Percentiles rank a stretch among this genome's conserved stretches.
Conservation (phyloP, 208 protist species). For the Trypanosoma congolense region DNA sequence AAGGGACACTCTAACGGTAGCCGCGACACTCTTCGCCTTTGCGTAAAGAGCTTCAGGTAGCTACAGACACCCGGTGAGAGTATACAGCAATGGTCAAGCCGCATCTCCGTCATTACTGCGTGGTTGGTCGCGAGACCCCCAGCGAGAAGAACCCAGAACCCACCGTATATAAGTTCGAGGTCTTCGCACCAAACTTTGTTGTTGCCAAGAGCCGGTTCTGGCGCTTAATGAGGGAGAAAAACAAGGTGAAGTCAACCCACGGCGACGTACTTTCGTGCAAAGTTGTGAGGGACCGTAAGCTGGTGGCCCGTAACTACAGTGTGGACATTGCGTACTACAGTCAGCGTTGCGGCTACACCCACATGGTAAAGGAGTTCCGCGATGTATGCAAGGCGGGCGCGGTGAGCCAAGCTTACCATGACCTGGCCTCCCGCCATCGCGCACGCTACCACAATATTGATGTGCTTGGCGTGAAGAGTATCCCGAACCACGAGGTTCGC, state of each 20-base stretch:
- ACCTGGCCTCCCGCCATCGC: conserved; percentile 97
- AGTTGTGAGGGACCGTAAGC: conserved; percentile 94
- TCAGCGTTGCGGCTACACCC: conserved; percentile 96
- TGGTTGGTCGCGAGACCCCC: conserved; percentile 91
- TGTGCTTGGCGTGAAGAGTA: conserved; percentile 92
- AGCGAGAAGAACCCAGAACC: conserved; percentile 43
- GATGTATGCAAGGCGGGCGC: conserved; percentile 94
- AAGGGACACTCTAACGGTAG: no score
- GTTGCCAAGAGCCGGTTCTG: conserved; percentile 99
- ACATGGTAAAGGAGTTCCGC: conserved; percentile 99
- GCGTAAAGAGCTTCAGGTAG: no score
- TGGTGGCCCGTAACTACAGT: conserved; percentile 98
- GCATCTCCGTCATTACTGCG: conserved; percentile 90
- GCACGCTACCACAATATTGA: conserved; percentile 94
- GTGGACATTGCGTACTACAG: conserved; percentile 98
- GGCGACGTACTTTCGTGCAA: conserved; percentile 95
- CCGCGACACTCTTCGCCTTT: no score
- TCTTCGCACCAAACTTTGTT: conserved; percentile 98
- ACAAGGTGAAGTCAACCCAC: conserved; percentile 98
- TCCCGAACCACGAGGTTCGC: conserved; percentile 80
- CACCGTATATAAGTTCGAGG: conserved; percentile 96
- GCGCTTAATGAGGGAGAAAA: conserved; percentile 97
- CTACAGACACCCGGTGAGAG: conserved; percentile 4
- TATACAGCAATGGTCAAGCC: conserved; percentile 47
- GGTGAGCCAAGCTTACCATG: conserved; percentile 96